Evolutionary conservation across 2,329 filamentous ascomycete species (phyloP).

Genomic region (Aspergillus fumigatiaffinis): DNA sequence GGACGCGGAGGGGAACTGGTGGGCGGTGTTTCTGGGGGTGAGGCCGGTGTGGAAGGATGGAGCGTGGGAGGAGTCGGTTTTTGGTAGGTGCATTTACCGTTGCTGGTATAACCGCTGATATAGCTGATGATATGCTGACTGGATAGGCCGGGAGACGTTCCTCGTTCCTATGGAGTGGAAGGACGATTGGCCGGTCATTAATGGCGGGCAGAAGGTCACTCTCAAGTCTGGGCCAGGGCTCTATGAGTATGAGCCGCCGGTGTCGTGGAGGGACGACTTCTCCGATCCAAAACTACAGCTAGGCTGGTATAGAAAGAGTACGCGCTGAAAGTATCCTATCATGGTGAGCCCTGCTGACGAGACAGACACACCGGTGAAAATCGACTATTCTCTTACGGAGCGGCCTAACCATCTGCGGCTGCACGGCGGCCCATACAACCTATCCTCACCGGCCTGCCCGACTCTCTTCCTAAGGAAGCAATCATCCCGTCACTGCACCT

Average conservation of each 20-base stretch:
- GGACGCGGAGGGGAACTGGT: conserved; percentile 45
- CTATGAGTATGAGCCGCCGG: conserved; percentile 10
- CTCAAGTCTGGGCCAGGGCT: conserved; percentile 25
- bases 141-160: conserved; percentile 48
- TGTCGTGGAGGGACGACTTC: conserved; percentile 38
- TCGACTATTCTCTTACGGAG: conserved; percentile 46
- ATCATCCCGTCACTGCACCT: conserved; percentile 40
- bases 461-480: conserved; percentile 56
- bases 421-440: conserved; percentile 50
- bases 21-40: conserved; percentile 47
- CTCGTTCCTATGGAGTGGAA: conserved; percentile 49
- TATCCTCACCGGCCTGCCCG: conserved; percentile 49
- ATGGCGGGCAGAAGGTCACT: conserved; percentile 43
- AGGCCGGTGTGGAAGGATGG: conserved; percentile 31
- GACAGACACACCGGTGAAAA: conserved; percentile 47
- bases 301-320: conserved; percentile 40
- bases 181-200: conserved; percentile 52
- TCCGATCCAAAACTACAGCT: conserved; percentile 17
- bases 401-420: conserved; percentile 45
- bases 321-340: conserved; percentile 8
- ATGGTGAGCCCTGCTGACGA: neutral
- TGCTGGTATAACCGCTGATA: neutral
- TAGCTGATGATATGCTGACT: neutral
- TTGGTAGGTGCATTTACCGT: conserved; percentile 29
- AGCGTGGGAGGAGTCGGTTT: conserved; percentile 39